Base-by-base conservation (phyloP, 352 stramenopile genomes). In the Lagenidium sp. region DNA sequence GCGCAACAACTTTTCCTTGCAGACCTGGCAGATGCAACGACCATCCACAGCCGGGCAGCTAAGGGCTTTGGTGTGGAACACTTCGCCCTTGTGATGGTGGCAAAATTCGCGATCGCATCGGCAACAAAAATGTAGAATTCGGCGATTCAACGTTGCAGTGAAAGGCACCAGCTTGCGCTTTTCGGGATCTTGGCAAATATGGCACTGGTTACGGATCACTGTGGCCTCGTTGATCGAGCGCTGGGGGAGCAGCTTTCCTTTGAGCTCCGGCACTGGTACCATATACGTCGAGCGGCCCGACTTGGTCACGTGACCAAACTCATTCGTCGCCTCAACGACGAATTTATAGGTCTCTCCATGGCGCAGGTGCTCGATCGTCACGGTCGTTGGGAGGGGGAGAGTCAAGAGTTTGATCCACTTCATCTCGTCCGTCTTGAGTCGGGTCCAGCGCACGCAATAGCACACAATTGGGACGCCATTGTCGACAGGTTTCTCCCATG, bases 341-440 rank as follows among this genome's bases (percentile, higher is more conserved):
- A 92, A 80, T 41, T 87, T 88, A 64, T 90, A 92, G 30, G 80
- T 92, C 44, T 90, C 77, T 6, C 80, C 80, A 29, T 88, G 75
- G 28, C 65, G 47, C 21, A 92, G 45, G 19, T 87, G 78, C 13
- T 81, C 58, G 31, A 90, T 54, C 0, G 40, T 57, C 32, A 83
- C 74, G 6, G 50, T 70, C 1, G 71, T 85, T 2, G 80, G 78
- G n/a, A 89, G 52, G 11, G 76, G 76, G 4, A 86, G 48, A 4
- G 73, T 60, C 2, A 84, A 58, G 30, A 92, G 46, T 41, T 88
- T 88, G 34, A 87, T 55, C 63, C 75, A 92, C 50, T 85, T 82
- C 4, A 80, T 56, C 38, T 85, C 77, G 44, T 88, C 78, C 1
- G 64, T 89, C 51, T 83, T 85, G 6, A 68, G 67, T 4, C 70